phyloP scores from a whole-genome alignment of 2,329 filamentous ascomycete genomes.

The Dichotomopilus funicola region DNA sequence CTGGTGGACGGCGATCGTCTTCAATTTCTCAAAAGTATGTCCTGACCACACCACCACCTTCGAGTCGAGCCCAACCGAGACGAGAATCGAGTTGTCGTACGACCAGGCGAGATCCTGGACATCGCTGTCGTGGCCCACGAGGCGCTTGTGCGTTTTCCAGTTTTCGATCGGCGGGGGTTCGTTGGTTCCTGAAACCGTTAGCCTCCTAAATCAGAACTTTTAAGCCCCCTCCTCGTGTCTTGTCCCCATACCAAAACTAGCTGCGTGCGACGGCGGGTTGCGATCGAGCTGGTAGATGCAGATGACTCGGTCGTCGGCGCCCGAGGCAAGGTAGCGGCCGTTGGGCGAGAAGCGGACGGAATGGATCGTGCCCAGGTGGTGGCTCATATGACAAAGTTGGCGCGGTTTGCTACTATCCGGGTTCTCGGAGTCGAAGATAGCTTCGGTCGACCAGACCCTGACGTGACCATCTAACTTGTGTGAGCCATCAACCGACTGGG shows the following conservation, averaged over 20 bases:
- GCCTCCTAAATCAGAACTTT: conserved; percentile 3
- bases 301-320: conserved; percentile 97
- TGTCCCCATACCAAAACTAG: conserved; percentile 62
- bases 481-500: conserved; percentile 15
- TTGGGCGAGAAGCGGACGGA: conserved; percentile 95
- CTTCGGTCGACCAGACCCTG: conserved; percentile 94
- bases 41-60: conserved; percentile 99
- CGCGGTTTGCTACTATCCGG: conserved; percentile 68
- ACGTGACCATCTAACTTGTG: conserved; percentile 73
- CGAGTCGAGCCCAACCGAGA: conserved; percentile 93
- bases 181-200: conserved; percentile 56
- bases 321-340: conserved; percentile 89
- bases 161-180: conserved; percentile 93
- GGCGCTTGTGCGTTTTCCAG: conserved; percentile 88
- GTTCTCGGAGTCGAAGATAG: conserved; percentile 75
- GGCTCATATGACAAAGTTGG: conserved; percentile 96
- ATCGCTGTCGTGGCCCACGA: conserved; percentile 97
- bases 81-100: conserved; percentile 86
- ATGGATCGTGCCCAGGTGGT: conserved; percentile 95
- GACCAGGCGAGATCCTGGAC: conserved; percentile 98
- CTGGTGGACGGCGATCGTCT: conserved; percentile 85
- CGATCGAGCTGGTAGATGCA: conserved; percentile 91
- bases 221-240: not conserved
- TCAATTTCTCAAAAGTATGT: conserved; percentile 95
- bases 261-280: conserved; percentile 66